Percentiles rank a stretch among this genome's conserved stretches.
phyloP scores from a whole-genome alignment of 208 protist genomes.

The Porcisia hertigi region DNA sequence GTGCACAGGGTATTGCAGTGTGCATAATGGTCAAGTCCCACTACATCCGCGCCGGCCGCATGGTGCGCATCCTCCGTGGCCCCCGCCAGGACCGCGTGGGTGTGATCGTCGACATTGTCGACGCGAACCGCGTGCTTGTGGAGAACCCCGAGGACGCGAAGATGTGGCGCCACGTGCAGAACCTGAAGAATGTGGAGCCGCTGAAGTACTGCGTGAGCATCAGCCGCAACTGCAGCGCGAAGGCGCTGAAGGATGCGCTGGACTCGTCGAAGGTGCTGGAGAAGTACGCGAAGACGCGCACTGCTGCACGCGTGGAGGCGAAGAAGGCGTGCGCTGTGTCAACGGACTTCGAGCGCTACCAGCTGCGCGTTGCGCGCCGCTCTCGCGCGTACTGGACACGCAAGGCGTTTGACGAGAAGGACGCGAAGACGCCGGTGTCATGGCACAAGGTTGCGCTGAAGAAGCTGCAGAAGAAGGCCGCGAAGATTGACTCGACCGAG shows the following conservation, averaged over 20 bases:
- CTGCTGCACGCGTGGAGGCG: conserved; percentile 69
- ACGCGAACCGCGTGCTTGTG: conserved; percentile 89
- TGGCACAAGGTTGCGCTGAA: conserved; percentile 90
- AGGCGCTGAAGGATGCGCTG: conserved; percentile 78
- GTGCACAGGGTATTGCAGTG: conserved; percentile 29
- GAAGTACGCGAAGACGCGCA: conserved; percentile 87
- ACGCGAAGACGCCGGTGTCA: conserved; percentile 87
- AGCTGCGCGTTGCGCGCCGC: conserved; percentile 89
- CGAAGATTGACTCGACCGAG: conserved; percentile 76
- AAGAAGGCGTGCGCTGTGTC: conserved; percentile 84
- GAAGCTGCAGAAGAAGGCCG: conserved; percentile 84
- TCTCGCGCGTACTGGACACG: conserved; percentile 90
- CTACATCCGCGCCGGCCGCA: conserved; percentile 58
- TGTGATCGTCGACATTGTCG: conserved; percentile 88
- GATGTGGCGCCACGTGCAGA: conserved; percentile 92
- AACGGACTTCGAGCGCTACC: conserved; percentile 93
- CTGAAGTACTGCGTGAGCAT: conserved; percentile 72
- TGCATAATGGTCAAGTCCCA: conserved; percentile 65
- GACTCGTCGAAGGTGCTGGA: conserved; percentile 73
- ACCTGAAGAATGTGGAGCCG: conserved; percentile 87
- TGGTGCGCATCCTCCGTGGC: conserved; percentile 65
- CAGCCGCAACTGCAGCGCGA: conserved; percentile 72
- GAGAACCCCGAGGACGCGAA: conserved; percentile 89
- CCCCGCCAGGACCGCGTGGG: conserved; percentile 67
- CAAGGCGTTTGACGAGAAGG: conserved; percentile 91